Evolutionary conservation across 768 basidiomycete species (phyloP).

Genomic region (Panus rudis): DNA sequence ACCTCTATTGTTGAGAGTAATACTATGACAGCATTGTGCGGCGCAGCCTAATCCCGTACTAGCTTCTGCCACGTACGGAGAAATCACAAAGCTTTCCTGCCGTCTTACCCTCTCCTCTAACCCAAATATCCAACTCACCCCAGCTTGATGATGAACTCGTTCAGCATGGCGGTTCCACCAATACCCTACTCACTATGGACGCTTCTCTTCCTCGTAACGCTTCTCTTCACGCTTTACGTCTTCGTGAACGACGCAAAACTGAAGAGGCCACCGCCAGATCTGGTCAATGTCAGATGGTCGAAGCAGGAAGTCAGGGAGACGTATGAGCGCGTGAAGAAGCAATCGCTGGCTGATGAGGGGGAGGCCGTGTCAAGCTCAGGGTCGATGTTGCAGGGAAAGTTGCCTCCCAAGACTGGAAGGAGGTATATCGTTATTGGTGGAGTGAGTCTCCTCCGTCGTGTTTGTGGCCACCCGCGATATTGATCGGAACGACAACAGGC

Average conservation of each 20-base stretch:
- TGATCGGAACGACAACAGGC: constrained; percentile 33
- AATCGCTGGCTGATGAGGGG: constrained; percentile 21
- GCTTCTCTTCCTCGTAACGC: background rate
- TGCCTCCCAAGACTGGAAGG: constrained; percentile 65
- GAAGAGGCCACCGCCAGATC: constrained; percentile 40
- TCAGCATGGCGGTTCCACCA: too few relatives aligned
- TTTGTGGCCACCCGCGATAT: background rate
- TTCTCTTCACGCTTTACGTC: constrained; percentile 32
- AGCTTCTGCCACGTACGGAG: too few relatives aligned
- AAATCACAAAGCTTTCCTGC: too few relatives aligned
- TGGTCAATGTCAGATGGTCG: constrained; percentile 40
- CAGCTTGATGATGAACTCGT: too few relatives aligned
- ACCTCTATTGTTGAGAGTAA: too few relatives aligned
- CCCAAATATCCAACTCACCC: too few relatives aligned
- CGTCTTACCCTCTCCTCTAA: too few relatives aligned
- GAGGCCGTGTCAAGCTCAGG: too few relatives aligned
- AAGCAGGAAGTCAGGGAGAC: constrained; percentile 32
- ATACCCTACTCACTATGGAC: background rate
- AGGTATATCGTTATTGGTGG: constrained; percentile 75
- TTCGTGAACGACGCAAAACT: constrained; percentile 50
- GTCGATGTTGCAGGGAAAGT: constrained; percentile 31
- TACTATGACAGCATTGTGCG: too few relatives aligned
- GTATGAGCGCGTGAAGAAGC: constrained; percentile 29
- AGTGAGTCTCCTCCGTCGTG: constrained; percentile 31
- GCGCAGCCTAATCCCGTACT: too few relatives aligned